Conservation (phyloP, 352 stramenopile species). For the Elongisporangium anandrum region DNA sequence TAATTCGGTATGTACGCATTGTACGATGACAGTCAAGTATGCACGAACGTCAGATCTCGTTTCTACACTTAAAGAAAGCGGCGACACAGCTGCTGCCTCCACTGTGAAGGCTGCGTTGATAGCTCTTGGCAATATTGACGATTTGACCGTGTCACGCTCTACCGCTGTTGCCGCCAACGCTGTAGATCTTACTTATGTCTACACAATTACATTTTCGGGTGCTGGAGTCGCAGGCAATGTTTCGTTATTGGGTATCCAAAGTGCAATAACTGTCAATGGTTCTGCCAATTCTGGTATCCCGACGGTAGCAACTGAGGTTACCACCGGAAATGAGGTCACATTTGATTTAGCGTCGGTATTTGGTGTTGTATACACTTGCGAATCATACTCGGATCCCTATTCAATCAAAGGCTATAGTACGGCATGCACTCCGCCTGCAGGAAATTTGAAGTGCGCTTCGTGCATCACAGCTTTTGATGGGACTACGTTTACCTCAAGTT, state of each 20-base stretch:
- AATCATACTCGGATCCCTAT: conserved; percentile 82
- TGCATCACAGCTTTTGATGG: conserved; percentile 71
- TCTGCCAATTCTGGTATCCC: conserved; percentile 18
- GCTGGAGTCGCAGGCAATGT: conserved; percentile 84
- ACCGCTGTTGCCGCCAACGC: conserved; percentile 9
- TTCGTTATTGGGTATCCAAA: conserved; percentile 54
- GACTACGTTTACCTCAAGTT: conserved; percentile 33
- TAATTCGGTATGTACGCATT: conserved; percentile 62
- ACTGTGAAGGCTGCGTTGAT: conserved; percentile 26
- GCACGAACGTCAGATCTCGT: conserved; percentile 39
- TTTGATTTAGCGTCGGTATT: conserved; percentile 40
- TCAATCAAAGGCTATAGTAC: conserved; percentile 47
- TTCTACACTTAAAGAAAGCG: conserved; percentile 22
- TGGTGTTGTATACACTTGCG: conserved; percentile 61
- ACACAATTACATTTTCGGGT: conserved; percentile 85
- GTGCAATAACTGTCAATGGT: conserved; percentile 26
- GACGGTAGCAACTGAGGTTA: conserved; percentile 28
- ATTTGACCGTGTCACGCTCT: conserved; percentile 27
- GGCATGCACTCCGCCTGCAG: conserved; percentile 32
- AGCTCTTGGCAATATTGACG: conserved; percentile 53
- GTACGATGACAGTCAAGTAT: conserved; percentile 52
- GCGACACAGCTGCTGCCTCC: conserved; percentile 11
- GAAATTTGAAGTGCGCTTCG: conserved; percentile 32
- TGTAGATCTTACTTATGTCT: conserved; percentile 66
- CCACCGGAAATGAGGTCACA: conserved; percentile 37